phyloP scores from a whole-genome alignment of 176 grass and related monocot genomes.

The Oropetium thomaeum region DNA sequence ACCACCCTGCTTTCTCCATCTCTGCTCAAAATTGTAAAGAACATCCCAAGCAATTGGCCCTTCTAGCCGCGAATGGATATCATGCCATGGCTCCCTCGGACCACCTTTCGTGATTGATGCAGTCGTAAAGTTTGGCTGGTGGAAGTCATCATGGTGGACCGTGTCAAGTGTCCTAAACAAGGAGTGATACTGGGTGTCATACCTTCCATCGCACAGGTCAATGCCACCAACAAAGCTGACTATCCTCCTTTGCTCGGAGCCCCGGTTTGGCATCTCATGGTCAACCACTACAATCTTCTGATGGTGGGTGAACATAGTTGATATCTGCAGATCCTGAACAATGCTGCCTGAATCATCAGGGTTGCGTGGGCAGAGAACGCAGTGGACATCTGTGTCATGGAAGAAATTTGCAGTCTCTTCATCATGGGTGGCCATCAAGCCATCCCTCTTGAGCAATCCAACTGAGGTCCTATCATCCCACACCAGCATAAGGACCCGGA shows the following conservation, averaged over 20 bases:
- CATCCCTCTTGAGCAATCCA: constrained; percentile 54
- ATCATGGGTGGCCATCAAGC: constrained; percentile 63
- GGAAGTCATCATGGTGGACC: constrained; percentile 60
- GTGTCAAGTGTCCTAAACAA: constrained; percentile 61
- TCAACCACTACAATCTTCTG: constrained; percentile 63
- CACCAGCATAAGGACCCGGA: constrained; percentile 56
- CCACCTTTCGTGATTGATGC: constrained; percentile 51
- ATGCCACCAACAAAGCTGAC: constrained; percentile 63
- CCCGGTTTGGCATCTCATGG: constrained; percentile 47
- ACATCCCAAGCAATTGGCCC: constrained; percentile 69
- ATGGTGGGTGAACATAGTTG: constrained; percentile 71
- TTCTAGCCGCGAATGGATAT: constrained; percentile 60
- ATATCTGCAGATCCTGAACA: constrained; percentile 61
- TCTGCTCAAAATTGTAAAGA: constrained; percentile 75
- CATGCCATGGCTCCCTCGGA: constrained; percentile 70
- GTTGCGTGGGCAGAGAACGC: constrained; percentile 58
- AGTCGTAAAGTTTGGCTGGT: constrained; percentile 57
- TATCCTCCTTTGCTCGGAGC: constrained; percentile 52
- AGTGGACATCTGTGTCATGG: constrained; percentile 36
- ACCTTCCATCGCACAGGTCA: constrained; percentile 68
- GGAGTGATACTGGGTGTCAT: constrained; percentile 61
- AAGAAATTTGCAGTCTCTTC: constrained; percentile 59
- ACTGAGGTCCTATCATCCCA: constrained; percentile 66
- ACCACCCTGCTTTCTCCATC: constrained; percentile 66
- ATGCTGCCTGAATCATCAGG: constrained; percentile 57